These are phyloP conservation scores for Paxillus rubicundulus DNA, from an alignment of 768 basidiomycete species.

Conservation along the genomic window DNA sequence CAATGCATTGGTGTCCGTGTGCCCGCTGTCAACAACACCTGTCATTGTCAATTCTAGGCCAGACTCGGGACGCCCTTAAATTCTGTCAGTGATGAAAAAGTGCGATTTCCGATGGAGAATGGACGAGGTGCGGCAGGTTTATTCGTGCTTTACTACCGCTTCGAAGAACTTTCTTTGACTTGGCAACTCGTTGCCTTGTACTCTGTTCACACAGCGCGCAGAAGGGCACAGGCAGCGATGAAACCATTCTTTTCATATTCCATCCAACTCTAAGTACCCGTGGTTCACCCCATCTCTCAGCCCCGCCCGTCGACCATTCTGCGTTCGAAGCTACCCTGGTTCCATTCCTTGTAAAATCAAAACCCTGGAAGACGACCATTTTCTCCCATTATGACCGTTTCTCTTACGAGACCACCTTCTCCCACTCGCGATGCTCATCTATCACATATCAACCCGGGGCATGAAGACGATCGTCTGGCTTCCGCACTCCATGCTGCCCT, in stretches of 20 bases:
- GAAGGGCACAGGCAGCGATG: background rate
- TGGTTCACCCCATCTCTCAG: no score
- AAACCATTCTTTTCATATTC: background rate
- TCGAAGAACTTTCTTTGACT: background rate
- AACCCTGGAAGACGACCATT: slow-evolving; percentile 8
- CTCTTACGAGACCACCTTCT: slow-evolving; percentile 34
- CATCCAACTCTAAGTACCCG: no score
- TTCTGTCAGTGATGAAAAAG: background rate
- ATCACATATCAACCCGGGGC: slow-evolving; percentile 22
- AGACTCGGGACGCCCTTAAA: slow-evolving; percentile 5
- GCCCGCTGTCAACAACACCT: no score
- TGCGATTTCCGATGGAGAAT: background rate
- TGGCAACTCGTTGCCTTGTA: background rate
- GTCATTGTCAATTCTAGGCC: slow-evolving; percentile 6
- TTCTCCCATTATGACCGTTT: slow-evolving; percentile 32
- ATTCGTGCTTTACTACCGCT: background rate
- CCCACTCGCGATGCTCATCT: slow-evolving; percentile 20
- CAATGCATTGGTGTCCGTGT: no score
- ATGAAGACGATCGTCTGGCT: slow-evolving; percentile 35
- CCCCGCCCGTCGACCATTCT: background rate
- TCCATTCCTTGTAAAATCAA: slow-evolving; percentile 5
- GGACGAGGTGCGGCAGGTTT: slow-evolving; percentile 6
- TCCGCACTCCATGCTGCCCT: slow-evolving; percentile 41
- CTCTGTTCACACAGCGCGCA: background rate
- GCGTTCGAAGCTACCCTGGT: background rate